These are phyloP conservation scores for Colletotrichum somersetense DNA, from an alignment of 2,329 filamentous ascomycete genomes.

Conservation along the genomic window DNA sequence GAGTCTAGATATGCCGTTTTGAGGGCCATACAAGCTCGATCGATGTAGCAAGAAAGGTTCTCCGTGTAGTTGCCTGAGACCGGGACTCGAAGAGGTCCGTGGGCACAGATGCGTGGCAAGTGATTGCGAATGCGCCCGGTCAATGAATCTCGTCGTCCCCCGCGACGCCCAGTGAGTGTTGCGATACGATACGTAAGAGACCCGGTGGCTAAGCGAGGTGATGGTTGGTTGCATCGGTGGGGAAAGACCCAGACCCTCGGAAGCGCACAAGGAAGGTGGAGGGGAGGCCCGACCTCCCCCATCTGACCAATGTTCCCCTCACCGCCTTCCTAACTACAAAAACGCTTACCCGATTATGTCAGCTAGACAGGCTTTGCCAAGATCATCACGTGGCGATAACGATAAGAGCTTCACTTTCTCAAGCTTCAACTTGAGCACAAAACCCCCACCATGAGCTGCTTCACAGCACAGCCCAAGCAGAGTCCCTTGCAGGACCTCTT, in stretches of 20 bases:
- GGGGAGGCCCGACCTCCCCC: neutral
- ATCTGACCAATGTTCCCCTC: neutral
- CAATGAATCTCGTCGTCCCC: constrained; percentile 6
- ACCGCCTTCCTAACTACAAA: constrained; percentile 18
- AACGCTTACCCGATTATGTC: fast-evolving
- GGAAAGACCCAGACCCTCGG: constrained; percentile 31
- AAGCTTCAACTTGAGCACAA: constrained; percentile 34
- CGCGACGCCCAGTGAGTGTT: constrained; percentile 7
- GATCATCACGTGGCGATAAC: constrained; percentile 42
- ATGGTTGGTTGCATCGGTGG: constrained; percentile 1
- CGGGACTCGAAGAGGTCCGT: neutral
- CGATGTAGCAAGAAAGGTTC: constrained; percentile 4
- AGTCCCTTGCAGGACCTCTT: constrained; percentile 29
- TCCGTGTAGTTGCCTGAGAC: constrained; percentile 3
- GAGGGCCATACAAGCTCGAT: constrained; percentile 17
- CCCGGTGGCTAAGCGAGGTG: neutral
- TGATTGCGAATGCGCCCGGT: constrained; percentile 2
- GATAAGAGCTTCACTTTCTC: constrained; percentile 42
- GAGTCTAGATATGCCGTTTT: constrained; percentile 3
- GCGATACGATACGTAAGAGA: constrained; percentile 6
- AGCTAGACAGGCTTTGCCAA: neutral
- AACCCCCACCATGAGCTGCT: constrained; percentile 31
- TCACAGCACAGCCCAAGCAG: constrained; percentile 33
- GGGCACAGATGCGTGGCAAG: neutral
- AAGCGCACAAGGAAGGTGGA: neutral